A percentile compares a stretch with the other conserved stretches of the same genome.
phyloP scores from a whole-genome alignment of 352 stramenopile species.

The Phytophthora colocasiae region DNA sequence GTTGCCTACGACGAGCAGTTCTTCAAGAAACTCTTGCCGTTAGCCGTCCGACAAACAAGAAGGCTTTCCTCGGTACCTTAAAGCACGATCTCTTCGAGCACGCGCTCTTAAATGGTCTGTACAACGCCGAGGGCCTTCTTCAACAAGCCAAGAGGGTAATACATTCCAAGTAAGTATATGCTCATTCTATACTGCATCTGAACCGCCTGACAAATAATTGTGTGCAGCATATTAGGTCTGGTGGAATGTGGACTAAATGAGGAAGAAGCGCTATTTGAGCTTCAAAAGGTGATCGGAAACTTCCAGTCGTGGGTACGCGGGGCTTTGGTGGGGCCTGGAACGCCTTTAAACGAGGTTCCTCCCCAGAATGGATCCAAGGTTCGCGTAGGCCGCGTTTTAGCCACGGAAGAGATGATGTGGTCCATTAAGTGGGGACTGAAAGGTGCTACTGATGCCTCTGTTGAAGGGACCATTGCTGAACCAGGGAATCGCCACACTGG shows the following conservation, averaged over 20 bases:
- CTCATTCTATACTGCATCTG: not conserved
- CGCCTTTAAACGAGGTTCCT: constrained; percentile 49
- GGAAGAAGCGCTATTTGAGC: constrained; percentile 59
- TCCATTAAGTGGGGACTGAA: constrained; percentile 88
- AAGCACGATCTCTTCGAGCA: constrained; percentile 88
- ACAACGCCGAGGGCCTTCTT: constrained; percentile 42
- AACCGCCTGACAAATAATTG: constrained; percentile 15
- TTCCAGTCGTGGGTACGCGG: constrained; percentile 62
- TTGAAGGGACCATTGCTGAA: constrained; percentile 53
- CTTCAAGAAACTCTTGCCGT: constrained; percentile 75
- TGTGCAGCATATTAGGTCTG: constrained; percentile 65
- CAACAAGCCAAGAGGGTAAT: constrained; percentile 60
- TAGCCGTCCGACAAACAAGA: constrained; percentile 57
- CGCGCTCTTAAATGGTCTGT: constrained; percentile 49
- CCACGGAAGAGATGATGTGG: constrained; percentile 89
- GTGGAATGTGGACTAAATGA: constrained; percentile 74
- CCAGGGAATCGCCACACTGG: not conserved
- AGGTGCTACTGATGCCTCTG: constrained; percentile 75
- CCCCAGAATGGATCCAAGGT: constrained; percentile 35
- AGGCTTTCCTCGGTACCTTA: constrained; percentile 76
- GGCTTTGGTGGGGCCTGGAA: constrained; percentile 29
- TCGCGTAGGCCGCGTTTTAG: constrained; percentile 55
- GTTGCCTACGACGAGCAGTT: constrained; percentile 72
- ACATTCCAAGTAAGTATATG: constrained; percentile 57
- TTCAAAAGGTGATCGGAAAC: constrained; percentile 62